Percentiles rank a stretch among this genome's conserved stretches.
phyloP scores from a whole-genome alignment of 2,329 filamentous ascomycete genomes.

The Talaromyces amestolkiae region DNA sequence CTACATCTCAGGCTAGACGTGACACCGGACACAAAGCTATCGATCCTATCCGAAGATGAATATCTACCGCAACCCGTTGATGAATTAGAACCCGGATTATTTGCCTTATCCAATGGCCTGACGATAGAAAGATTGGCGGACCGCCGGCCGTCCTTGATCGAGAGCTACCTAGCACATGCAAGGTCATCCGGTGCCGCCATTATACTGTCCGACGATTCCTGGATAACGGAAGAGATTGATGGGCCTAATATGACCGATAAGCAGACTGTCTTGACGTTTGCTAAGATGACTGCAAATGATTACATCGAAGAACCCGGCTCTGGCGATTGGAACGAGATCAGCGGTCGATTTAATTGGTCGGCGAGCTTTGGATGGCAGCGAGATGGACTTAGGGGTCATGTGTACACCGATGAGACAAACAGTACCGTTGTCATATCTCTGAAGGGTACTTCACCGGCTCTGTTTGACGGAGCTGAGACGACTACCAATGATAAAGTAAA shows the following conservation, averaged over 20 bases:
- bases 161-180: slow-evolving; percentile 72
- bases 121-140: slow-evolving; percentile 80
- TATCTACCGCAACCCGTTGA: slow-evolving; percentile 41
- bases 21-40: slow-evolving; percentile 56
- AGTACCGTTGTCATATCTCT: slow-evolving; percentile 85
- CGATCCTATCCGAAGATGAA: slow-evolving; percentile 41
- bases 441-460: slow-evolving; percentile 84
- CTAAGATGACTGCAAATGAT: slow-evolving; percentile 83
- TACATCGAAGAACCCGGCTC: slow-evolving; percentile 73
- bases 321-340: slow-evolving; percentile 80
- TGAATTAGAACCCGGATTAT: slow-evolving; percentile 54
- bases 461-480: slow-evolving; percentile 95
- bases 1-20: slow-evolving; percentile 78
- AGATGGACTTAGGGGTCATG: slow-evolving; percentile 86
- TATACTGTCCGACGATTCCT: slow-evolving; percentile 69
- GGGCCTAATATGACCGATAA: slow-evolving; percentile 84
- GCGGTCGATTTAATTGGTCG: slow-evolving; percentile 76
- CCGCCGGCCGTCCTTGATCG: slow-evolving; percentile 70
- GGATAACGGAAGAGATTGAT: slow-evolving; percentile 75
- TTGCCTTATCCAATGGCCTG: slow-evolving; percentile 58
- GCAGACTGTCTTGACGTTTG: slow-evolving; percentile 76
- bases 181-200: slow-evolving; percentile 66
- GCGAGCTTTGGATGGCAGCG: slow-evolving; percentile 88
- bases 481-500: slow-evolving; percentile 97
- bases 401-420: slow-evolving; percentile 84